These are phyloP conservation scores for Penicillium sp. DNA, from an alignment of 2,329 filamentous ascomycete genomes.

Conservation along the genomic window DNA sequence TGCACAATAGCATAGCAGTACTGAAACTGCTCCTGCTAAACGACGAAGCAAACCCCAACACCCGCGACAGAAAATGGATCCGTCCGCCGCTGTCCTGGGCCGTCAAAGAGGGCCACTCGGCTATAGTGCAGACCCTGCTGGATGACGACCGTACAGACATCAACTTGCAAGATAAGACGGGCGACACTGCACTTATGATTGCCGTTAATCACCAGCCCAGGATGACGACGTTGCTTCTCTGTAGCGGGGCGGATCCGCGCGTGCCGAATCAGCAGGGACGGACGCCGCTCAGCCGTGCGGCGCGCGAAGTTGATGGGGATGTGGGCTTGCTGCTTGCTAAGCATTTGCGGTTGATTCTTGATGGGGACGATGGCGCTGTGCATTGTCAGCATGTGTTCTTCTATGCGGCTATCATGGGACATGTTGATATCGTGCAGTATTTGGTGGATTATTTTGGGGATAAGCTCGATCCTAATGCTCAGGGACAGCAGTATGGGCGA, in stretches of 20 bases:
- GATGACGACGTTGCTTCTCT: slow-evolving; percentile 9
- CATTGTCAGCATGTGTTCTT: slow-evolving; percentile 20
- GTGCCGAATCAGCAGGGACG: slow-evolving; percentile 13
- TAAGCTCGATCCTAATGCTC: slow-evolving; percentile 15
- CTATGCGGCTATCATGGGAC: slow-evolving; percentile 16
- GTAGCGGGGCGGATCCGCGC: slow-evolving; percentile 12
- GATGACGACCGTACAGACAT: slow-evolving; percentile 14
- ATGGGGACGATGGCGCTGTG: slow-evolving; percentile 7
- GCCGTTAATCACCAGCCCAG: slow-evolving; percentile 8
- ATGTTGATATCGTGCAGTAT: slow-evolving; percentile 15
- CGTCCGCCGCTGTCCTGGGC: slow-evolving; percentile 18
- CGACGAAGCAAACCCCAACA: slow-evolving; percentile 14
- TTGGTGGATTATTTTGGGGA: slow-evolving; percentile 14
- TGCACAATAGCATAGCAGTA: slow-evolving; percentile 9
- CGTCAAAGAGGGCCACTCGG: slow-evolving; percentile 8
- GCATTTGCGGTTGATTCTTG: slow-evolving; percentile 15
- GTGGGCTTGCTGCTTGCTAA: slow-evolving; percentile 13
- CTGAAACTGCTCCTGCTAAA: slow-evolving; percentile 10
- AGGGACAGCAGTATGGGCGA: slow-evolving; percentile 10
- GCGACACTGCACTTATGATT: slow-evolving; percentile 15
- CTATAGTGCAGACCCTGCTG: slow-evolving; percentile 12
- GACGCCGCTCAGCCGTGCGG: slow-evolving; percentile 13
- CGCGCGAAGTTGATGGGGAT: slow-evolving; percentile 2
- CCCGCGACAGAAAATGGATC: slow-evolving; percentile 14
- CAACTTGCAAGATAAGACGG: slow-evolving; percentile 16